Evolutionary conservation across 345 rosid species (phyloP), one percentile per base, ranked within the genome.

Genomic region (Salix suchowensis): DNA sequence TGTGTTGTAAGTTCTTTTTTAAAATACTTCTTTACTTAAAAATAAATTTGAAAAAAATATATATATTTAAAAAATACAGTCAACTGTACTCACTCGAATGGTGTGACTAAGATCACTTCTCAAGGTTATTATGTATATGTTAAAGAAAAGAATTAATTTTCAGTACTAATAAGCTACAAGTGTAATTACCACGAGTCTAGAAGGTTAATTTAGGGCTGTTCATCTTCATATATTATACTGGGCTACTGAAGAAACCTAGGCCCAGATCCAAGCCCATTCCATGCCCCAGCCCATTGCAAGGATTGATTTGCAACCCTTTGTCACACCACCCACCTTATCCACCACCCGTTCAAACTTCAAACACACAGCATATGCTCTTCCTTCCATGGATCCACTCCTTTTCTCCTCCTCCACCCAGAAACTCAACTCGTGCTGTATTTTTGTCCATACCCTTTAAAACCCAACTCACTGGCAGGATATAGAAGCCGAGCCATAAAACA

Each of bases 341-440:
- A 55, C 40, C 48, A 39, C 68, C 15, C 65, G 15, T 15, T 34
- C 64, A 26, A 18, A 12, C 71, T 15, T 34, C 64, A 26, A 18
- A 12, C 71, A 69, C 71, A 66, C 72, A 44, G 90, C 80, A 83
- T 70, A 67, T 82, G 72, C 87, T 65, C 54, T 32, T 73, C 39
- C 77, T 76, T 50, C 79, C 75, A 86, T 85, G 88, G 91, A 81
- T 87, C 75, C 87, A 66, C 66, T 74, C 78, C 74, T 39, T 67
- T 78, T 82, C 87, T 77, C 86, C 81, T 68, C 84, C 88, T 76
- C 85, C 79, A 78, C 83, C 82, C 88, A 71, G 67, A 42, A 55
- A 32, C 78, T 10, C 73, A 68, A 24, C 74, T 32, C 62, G 2
- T n/a, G 8, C 19, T 52, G n/a, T 76, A 58, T 50, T 48, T 40